Base-by-base conservation (phyloP, 2,329 filamentous ascomycete genomes). In the Aspergillus thermomutatus region DNA sequence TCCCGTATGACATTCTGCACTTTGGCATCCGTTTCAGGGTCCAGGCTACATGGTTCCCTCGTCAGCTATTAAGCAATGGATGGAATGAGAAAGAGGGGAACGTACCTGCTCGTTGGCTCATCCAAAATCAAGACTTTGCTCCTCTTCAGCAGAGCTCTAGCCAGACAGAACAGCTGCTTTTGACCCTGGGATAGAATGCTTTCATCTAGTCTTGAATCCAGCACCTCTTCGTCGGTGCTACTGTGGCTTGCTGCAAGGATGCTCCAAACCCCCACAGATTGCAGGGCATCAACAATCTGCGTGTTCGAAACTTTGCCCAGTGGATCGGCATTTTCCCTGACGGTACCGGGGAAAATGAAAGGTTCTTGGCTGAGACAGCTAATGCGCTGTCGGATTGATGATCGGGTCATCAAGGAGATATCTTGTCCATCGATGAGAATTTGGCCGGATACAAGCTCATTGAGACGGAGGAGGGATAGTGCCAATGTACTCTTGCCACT, bases 321-420 rank as follows among this genome's bases (percentile, higher is more conserved):
- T 62, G 70, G 69, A 55, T 72, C 69, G 25, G 64, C 54, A 55
- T 72, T 70, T 59, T 27, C 26, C 26, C 26, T 27, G 7, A 27
- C 26, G 26, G 26, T 27, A 17, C 63, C 66, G 3, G 62, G 63
- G 19, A 66, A 60, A 25, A 69, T 27, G 55, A 62, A 67, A 0
- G 65, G 60, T n/a, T 69, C 66, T 57, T 69, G 67, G 6, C 64
- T 61, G 23, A 70, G 64, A 50, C 61, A 64, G 49, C 62, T 67
- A 14, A 69, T 55, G 10, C 54, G 56, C 2, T 57, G 52, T 5
- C 67, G 62, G 4, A 27, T 27, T 27, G 26, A 27, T 27, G 26
- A 27, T 10, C 63, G 60, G 11, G 59, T 40, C 3, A 70, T 37
- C 1, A 46, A 9, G 3, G 60, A 56, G 25, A 69, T 59, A 49